Evolutionary conservation across 371 early-diverging fungal genomes (phyloP), one percentile per base, ranked within the genome.

Genomic region (Mucor piriformis): DNA sequence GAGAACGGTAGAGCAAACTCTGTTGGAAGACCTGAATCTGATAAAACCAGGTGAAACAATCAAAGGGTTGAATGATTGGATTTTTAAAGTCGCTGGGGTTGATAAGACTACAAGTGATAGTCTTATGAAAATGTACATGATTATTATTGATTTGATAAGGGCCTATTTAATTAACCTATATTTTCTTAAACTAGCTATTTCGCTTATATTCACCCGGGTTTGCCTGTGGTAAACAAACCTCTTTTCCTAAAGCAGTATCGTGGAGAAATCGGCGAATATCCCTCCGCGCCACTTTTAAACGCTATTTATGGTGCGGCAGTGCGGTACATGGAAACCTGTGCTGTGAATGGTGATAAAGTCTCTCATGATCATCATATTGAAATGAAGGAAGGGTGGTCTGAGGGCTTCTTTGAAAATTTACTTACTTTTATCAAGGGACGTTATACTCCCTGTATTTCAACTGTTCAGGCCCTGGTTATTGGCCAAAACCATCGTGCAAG

Each of bases 231-330:
- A 35, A 81, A 81, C 66, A 81, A 81, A 38, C 20, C 47, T 1
- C 50, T 81, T 4, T 81, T 81, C 49, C 29, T 81, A 43, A 73
- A 71, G 27, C 81, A 81, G 54, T 81, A 81, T 44, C 70, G 81
- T 21, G 72, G 69, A 12, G 56, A 76, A 54, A 51, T 64, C 12
- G 65, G 52, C 13, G 73, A 69, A 37, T 79, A 70, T 53, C 80
- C 80, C 16, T 72, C 77, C 11, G 69, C 80, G 20, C 66, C 80
- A 2, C 57, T 79, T 13, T 50, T 79, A 15, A 72, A 73, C 44
- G 60, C 73, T 24, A 79, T 79, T 13, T 79, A 69, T 55, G 80
- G 80, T 32, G 71, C 80, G 6, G 77, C 80, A n/a, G 70, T 65
- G 3, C 70, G 80, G 15, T 79, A 79, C 32, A 64, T 79, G 32